phyloP scores from a whole-genome alignment of 495 filamentous ascomycete genomes.

The Penicillium mononematosum region DNA sequence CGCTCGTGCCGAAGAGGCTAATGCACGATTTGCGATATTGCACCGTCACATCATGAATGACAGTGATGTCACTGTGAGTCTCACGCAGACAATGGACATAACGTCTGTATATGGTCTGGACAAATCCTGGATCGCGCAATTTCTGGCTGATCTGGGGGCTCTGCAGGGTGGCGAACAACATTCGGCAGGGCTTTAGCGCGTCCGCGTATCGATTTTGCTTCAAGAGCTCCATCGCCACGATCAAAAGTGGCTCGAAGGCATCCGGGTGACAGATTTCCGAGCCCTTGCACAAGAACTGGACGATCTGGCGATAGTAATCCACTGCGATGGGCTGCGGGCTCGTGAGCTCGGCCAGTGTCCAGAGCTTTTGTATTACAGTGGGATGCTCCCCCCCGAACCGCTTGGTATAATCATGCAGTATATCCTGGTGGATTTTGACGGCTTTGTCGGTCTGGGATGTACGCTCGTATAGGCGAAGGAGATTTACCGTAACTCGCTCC shows the following conservation, averaged over 20 bases:
- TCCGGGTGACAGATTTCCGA: neutral
- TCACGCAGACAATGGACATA: neutral
- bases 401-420: neutral
- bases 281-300: neutral
- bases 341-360: neutral
- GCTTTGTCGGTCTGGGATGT: neutral
- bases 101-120: neutral
- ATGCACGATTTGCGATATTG: neutral
- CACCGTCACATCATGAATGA: neutral
- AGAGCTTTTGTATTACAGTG: neutral
- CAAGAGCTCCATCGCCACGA: neutral
- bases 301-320: neutral
- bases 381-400: neutral
- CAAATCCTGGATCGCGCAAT: neutral
- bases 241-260: neutral
- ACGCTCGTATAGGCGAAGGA: neutral
- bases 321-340: neutral
- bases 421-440: neutral
- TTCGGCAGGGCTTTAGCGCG: neutral
- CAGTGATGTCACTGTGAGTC: neutral
- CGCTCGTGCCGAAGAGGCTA: neutral
- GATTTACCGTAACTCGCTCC: neutral
- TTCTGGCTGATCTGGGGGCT: neutral
- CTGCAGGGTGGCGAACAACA: neutral
- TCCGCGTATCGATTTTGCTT: neutral